Evolutionary conservation across 2,329 filamentous ascomycete genomes (phyloP).

Genomic region (Fusarium sp.): DNA sequence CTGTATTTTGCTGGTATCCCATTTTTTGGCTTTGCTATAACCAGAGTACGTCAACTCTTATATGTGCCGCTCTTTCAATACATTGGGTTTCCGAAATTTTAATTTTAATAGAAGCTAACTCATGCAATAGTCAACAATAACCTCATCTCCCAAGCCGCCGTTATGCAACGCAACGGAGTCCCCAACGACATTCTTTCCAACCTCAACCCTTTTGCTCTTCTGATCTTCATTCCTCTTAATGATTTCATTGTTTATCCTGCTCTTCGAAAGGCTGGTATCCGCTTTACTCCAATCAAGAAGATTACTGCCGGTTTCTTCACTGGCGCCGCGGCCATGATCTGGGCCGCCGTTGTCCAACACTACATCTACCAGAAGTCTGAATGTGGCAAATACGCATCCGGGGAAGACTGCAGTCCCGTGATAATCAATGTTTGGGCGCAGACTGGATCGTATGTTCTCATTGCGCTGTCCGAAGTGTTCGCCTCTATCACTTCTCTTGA

Average conservation of each 20-base stretch:
- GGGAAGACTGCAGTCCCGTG: slow-evolving; percentile 37
- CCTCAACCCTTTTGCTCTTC: slow-evolving; percentile 77
- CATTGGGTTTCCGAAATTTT: too few species aligned
- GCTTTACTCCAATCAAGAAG: slow-evolving; percentile 80
- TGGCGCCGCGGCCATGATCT: slow-evolving; percentile 69
- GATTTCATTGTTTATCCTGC: slow-evolving; percentile 76
- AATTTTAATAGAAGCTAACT: slow-evolving; percentile 17
- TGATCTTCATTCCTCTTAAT: slow-evolving; percentile 78
- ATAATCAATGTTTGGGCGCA: slow-evolving; percentile 72
- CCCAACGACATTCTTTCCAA: slow-evolving; percentile 83
- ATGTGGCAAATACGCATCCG: slow-evolving; percentile 62
- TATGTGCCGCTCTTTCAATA: too few species aligned
- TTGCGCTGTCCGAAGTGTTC: slow-evolving; percentile 62
- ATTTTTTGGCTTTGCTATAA: slow-evolving; percentile 67
- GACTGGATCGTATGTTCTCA: slow-evolving; percentile 60
- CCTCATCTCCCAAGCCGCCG: slow-evolving; percentile 70
- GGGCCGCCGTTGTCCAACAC: slow-evolving; percentile 64
- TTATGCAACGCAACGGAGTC: slow-evolving; percentile 74
- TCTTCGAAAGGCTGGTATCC: slow-evolving; percentile 71
- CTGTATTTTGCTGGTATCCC: slow-evolving; percentile 77
- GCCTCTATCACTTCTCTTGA: slow-evolving; percentile 70
- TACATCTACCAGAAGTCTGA: slow-evolving; percentile 73
- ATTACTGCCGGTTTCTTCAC: slow-evolving; percentile 77
- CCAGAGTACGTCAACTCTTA: slow-evolving; percentile 47
- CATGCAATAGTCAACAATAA: slow-evolving; percentile 63